Percentiles rank a stretch among this genome's conserved stretches.
These are phyloP conservation scores for Tubosaeta brunneosetosa DNA, from an alignment of 768 basidiomycete genomes.

Conservation along the genomic window DNA sequence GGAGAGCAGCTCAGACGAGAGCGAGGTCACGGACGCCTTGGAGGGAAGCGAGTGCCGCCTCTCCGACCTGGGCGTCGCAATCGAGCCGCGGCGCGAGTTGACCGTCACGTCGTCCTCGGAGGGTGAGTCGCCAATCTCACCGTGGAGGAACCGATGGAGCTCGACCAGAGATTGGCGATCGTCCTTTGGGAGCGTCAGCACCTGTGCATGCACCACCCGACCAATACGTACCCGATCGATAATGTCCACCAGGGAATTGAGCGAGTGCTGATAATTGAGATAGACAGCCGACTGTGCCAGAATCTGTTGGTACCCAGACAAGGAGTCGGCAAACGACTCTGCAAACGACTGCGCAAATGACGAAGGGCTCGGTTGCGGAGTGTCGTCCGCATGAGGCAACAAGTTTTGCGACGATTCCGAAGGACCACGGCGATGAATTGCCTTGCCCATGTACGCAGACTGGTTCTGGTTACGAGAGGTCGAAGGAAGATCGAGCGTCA, in stretches of 20 bases:
- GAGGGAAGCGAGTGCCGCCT: conserved; percentile 69
- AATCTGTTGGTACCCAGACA: conserved; percentile 16
- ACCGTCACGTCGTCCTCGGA: conserved; percentile 17
- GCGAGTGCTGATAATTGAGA: conserved; percentile 72
- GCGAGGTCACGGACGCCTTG: conserved; percentile 55
- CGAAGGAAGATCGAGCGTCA: conserved; percentile 19
- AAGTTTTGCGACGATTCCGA: conserved; percentile 58
- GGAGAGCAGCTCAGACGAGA: conserved; percentile 46
- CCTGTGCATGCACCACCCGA: neutral
- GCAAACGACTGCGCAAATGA: conserved; percentile 18
- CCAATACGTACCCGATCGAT: conserved; percentile 60
- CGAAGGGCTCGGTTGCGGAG: conserved; percentile 16
- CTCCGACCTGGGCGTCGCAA: conserved; percentile 47
- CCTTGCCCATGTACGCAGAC: conserved; percentile 46
- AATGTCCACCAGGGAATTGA: conserved; percentile 77
- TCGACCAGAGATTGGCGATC: conserved; percentile 71
- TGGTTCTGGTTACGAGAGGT: conserved; percentile 42
- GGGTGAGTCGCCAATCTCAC: conserved; percentile 18
- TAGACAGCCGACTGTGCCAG: conserved; percentile 50
- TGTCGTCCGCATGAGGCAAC: conserved; percentile 32
- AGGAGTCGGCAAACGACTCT: conserved; percentile 16
- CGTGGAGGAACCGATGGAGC: conserved; percentile 63
- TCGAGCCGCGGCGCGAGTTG: conserved; percentile 27
- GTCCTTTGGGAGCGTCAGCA: conserved; percentile 44
- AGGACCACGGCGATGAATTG: conserved; percentile 48